Evolutionary conservation across 331 rosid genomes (phyloP).

Genomic region (Rhamnella rubrinervis): DNA sequence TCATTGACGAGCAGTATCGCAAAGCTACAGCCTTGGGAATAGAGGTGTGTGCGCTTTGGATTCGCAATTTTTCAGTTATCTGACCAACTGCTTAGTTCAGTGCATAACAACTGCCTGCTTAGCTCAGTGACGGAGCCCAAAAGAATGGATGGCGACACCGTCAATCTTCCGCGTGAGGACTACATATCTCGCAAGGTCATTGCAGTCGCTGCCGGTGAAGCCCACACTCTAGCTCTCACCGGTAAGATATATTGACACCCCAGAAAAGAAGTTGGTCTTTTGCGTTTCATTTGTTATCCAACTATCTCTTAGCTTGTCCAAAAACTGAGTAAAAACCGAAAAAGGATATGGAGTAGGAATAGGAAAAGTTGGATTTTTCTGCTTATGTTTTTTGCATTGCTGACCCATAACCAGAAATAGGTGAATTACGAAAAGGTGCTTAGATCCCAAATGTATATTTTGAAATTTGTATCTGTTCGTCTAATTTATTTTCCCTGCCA

Average conservation of each 20-base stretch:
- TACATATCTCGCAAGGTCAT: conserved; percentile 36
- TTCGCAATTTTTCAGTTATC: too few species aligned
- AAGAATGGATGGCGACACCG: conserved; percentile 44
- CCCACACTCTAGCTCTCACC: conserved; percentile 73
- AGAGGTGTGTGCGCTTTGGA: too few species aligned
- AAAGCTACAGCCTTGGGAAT: too few species aligned
- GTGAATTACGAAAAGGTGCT: background rate
- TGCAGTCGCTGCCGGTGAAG: conserved; percentile 64
- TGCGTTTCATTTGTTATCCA: background rate
- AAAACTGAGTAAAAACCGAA: background rate
- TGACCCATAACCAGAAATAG: background rate
- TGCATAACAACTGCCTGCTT: background rate
- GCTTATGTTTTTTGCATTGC: too few species aligned
- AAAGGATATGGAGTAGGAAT: background rate
- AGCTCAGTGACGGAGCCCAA: background rate
- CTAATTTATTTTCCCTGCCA: background rate
- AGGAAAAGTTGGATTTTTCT: background rate
- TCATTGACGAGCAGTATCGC: too few species aligned
- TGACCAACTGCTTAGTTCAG: too few species aligned
- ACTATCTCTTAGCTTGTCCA: background rate
- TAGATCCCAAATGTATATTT: background rate
- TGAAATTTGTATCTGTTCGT: background rate
- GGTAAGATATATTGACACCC: conserved; percentile 31
- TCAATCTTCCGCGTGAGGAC: conserved; percentile 11
- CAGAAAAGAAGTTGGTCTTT: background rate